Evolutionary conservation across 148 eudicot species (phyloP), one percentile per base, ranked within the genome.

Genomic region (Diospyros lotus): DNA sequence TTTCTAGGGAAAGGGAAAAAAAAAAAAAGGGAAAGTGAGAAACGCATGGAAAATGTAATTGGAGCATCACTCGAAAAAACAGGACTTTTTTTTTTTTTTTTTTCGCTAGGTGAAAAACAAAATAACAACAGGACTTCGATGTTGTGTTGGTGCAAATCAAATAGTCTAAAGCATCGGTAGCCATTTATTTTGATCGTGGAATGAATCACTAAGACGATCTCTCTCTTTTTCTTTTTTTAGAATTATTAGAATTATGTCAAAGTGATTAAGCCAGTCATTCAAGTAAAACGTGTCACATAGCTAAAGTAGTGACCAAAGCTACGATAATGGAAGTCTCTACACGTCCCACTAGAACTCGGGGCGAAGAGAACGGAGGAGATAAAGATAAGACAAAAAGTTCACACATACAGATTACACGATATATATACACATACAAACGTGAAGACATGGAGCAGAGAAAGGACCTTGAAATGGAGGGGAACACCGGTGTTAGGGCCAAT

Each of bases 391-490:
- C 9, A 41, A 39, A 3, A 39, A 8, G 41, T 11, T 10, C 45
- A 39, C 2, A 63, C 9, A 14, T 9, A 13, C 41, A 50, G 12
- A 44, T 46, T 28, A 28, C 51, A 67, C 3, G 53, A 67, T 38
- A 41, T 9, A 11, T 4, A 46, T 46, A 18, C 12, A 51, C 14
- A 15, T 28, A 15, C 40, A 42, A 14, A 42, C 63, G 62, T 17
- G 69, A 3, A 64, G 40, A 56, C 41, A 64, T 7, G 60, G 39
- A 53, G 1, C 3, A 18, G 73, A 58, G 44, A 71, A 51, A 2
- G 52, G 17, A 89, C 93, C 94, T 90, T 88, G 76, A 82, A 88
- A 64, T 88, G 94, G 55, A 92, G 93, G 45, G 91, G 91, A 68
- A 78, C 81, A 3, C 84, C 83, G 43, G 91, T 86, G 67, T 60